These are phyloP conservation scores for Parafenestella ontariensis DNA, from an alignment of 2,329 filamentous ascomycete species.

Conservation along the genomic window DNA sequence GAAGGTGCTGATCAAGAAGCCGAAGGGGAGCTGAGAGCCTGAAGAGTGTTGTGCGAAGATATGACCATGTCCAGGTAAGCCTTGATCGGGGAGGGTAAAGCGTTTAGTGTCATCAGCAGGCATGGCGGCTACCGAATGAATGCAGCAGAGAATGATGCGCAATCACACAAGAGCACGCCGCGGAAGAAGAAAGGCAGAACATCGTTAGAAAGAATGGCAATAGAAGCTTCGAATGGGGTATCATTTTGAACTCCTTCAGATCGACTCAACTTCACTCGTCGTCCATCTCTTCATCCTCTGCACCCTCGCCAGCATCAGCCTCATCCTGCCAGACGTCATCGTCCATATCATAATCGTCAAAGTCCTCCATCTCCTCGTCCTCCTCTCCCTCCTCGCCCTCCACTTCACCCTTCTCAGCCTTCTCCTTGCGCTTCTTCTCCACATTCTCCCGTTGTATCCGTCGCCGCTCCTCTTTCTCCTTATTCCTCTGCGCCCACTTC, in stretches of 20 bases:
- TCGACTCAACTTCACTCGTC: constrained; percentile 40
- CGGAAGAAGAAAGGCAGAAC: background rate
- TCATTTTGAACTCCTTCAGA: constrained; percentile 29
- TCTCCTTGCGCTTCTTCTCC: constrained; percentile 78
- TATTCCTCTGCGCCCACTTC: constrained; percentile 77
- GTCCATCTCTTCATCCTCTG: constrained; percentile 56
- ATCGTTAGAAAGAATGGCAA: background rate
- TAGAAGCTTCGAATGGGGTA: constrained; percentile 37
- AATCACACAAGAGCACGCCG: background rate
- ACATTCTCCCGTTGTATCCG: constrained; percentile 89
- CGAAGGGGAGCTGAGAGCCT: constrained; percentile 53
- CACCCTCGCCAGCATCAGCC: constrained; percentile 56
- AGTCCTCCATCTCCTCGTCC: constrained; percentile 57
- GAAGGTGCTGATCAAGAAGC: constrained; percentile 77
- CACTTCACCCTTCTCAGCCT: constrained; percentile 52
- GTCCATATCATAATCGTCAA: constrained; percentile 58
- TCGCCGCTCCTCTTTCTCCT: constrained; percentile 82
- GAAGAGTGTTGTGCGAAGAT: too few relatives aligned
- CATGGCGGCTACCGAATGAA: background rate
- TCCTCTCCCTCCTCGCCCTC: constrained; percentile 57
- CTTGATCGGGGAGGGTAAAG: too few relatives aligned
- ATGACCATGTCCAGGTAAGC: too few relatives aligned
- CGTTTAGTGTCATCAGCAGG: too few relatives aligned
- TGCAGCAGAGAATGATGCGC: background rate
- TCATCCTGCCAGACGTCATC: constrained; percentile 62